These are phyloP conservation scores for Phytophthora pseudosyringae DNA, from an alignment of 352 stramenopile genomes.

Conservation along the genomic window DNA sequence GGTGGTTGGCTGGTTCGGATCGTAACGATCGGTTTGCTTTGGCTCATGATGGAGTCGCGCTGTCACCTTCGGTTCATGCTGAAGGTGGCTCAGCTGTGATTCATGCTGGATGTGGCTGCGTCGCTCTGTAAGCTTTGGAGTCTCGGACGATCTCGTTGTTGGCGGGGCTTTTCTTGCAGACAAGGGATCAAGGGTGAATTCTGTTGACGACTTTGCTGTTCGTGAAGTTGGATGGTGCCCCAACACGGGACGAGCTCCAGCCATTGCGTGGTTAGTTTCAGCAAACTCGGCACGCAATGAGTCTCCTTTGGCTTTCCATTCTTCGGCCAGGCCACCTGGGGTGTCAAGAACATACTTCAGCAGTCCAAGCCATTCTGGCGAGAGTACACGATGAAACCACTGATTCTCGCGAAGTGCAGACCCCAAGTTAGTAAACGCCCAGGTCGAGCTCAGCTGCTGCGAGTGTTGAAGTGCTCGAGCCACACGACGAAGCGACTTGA, in stretches of 20 bases:
- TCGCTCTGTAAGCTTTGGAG: constrained; percentile 10
- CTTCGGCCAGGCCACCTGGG: constrained; percentile 44
- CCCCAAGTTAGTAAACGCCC: constrained; percentile 41
- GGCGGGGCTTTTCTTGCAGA: constrained; percentile 12
- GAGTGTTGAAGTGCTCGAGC: constrained; percentile 41
- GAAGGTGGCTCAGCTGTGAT: constrained; percentile 10
- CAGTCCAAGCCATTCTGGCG: constrained; percentile 29
- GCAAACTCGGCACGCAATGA: constrained; percentile 69
- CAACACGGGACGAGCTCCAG: constrained; percentile 3
- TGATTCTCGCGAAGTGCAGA: constrained; percentile 47
- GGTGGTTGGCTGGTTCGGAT: constrained; percentile 7
- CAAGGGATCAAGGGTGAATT: constrained; percentile 18
- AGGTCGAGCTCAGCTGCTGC: constrained; percentile 52
- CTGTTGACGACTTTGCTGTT: constrained; percentile 8
- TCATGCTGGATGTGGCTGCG: constrained; percentile 15
- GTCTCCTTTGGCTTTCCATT: constrained; percentile 58
- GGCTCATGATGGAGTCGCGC: not conserved
- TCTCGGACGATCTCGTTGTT: constrained; percentile 8
- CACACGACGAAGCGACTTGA: constrained; percentile 33
- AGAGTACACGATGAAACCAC: constrained; percentile 48
- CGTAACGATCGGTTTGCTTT: not conserved
- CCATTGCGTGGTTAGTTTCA: constrained; percentile 25
- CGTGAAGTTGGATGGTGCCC: constrained; percentile 7
- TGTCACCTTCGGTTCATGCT: constrained; percentile 8
- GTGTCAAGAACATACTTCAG: constrained; percentile 41